phyloP scores from a whole-genome alignment of 495 filamentous ascomycete genomes.

The Aspergillus saccharolyticus region DNA sequence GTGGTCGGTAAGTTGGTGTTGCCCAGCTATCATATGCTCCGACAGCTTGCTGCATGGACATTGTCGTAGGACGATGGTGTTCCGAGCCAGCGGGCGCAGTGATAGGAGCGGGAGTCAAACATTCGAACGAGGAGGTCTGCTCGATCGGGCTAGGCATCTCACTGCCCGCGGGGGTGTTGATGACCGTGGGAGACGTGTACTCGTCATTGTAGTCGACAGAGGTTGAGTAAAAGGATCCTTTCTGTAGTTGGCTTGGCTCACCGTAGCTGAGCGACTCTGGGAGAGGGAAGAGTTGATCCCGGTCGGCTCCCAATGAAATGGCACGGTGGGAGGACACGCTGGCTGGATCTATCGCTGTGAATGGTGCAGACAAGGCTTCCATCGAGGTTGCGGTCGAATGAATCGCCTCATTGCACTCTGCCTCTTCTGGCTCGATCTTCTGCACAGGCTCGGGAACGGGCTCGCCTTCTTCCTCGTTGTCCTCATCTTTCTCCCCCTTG shows the following conservation, averaged over 20 bases:
- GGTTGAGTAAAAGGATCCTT: slow-evolving; percentile 26
- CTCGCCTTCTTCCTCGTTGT: slow-evolving; percentile 36
- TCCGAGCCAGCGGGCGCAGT: slow-evolving; percentile 18
- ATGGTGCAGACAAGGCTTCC: slow-evolving; percentile 24
- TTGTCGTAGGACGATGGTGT: slow-evolving; percentile 20
- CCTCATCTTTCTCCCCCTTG: slow-evolving; percentile 35
- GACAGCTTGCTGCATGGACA: slow-evolving; percentile 20
- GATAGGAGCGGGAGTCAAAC: slow-evolving; percentile 26
- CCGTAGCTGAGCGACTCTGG: slow-evolving; percentile 33
- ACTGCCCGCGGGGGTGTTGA: slow-evolving; percentile 28
- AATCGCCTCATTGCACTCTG: slow-evolving; percentile 26
- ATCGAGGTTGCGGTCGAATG: slow-evolving; percentile 31
- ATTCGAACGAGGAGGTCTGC: slow-evolving; percentile 29
- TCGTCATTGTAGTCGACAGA: slow-evolving; percentile 32
- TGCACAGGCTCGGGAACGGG: slow-evolving; percentile 27
- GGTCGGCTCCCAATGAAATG: slow-evolving; percentile 13
- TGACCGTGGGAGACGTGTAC: slow-evolving; percentile 30
- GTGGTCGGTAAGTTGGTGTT: slow-evolving; percentile 34
- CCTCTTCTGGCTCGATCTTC: slow-evolving; percentile 20
- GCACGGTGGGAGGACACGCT: slow-evolving; percentile 18
- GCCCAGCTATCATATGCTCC: slow-evolving; percentile 33
- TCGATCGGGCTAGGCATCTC: slow-evolving; percentile 33
- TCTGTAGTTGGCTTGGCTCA: slow-evolving; percentile 24
- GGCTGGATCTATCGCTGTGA: slow-evolving; percentile 29
- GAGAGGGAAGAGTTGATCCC: slow-evolving; percentile 24